These are phyloP conservation scores for Auxenochlorella protothecoides DNA, from an alignment of 139 green algal species.

Conservation along the genomic window DNA sequence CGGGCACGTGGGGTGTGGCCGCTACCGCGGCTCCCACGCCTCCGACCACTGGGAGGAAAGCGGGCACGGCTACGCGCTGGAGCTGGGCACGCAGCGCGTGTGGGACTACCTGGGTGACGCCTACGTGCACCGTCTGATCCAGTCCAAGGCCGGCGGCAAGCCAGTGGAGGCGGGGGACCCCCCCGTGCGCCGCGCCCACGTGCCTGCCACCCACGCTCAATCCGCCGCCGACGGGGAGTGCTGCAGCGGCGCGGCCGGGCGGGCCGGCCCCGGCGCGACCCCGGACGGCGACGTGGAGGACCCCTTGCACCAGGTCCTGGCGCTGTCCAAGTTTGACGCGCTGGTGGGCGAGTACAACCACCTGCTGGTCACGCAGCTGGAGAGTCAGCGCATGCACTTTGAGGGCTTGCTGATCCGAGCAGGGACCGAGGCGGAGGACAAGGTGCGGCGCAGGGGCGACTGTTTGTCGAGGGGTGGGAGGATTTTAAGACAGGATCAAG, in stretches of 20 bases:
- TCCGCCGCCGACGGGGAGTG: no score
- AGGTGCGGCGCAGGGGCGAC: background rate
- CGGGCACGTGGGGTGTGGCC: slow-evolving; percentile 86
- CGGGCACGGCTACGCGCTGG: slow-evolving; percentile 86
- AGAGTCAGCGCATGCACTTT: slow-evolving; percentile 80
- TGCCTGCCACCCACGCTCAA: no score
- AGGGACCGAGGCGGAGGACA: slow-evolving; percentile 19
- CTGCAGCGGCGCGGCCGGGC: slow-evolving; percentile 1
- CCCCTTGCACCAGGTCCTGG: slow-evolving; percentile 7
- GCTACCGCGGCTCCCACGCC: slow-evolving; percentile 76
- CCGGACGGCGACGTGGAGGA: background rate
- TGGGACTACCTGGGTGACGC: slow-evolving; percentile 95
- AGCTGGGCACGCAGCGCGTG: slow-evolving; percentile 78
- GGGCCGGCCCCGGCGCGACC: background rate
- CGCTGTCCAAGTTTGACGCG: slow-evolving; percentile 53
- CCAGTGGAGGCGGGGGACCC: slow-evolving; percentile 83
- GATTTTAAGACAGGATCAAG: background rate
- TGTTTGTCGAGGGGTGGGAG: background rate
- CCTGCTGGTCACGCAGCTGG: slow-evolving; percentile 81
- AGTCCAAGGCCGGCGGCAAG: slow-evolving; percentile 83
- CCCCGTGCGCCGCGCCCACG: no score
- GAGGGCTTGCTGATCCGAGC: slow-evolving; percentile 37
- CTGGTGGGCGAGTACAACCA: slow-evolving; percentile 81
- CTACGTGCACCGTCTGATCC: slow-evolving; percentile 95
- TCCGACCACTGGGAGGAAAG: slow-evolving; percentile 71